phyloP scores from a whole-genome alignment of 1,284 basidiomycete species.

The Malassezia furfur region DNA sequence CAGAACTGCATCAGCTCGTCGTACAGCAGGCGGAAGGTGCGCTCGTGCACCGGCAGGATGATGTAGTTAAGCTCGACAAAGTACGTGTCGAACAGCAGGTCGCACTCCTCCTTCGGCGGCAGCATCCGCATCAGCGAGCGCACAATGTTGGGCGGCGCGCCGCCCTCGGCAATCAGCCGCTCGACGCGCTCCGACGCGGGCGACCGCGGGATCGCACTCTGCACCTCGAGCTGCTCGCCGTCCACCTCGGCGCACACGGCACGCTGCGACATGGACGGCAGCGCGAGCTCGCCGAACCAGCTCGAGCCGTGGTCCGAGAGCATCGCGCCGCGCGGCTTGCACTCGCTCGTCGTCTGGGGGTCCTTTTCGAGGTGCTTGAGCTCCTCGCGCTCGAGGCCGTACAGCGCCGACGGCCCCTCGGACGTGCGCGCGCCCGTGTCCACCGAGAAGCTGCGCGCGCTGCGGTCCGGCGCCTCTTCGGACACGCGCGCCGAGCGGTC shows the following conservation, averaged over 20 bases:
- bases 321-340: conserved; percentile 13
- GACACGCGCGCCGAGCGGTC: background rate
- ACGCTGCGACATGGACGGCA: conserved; percentile 38
- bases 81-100: conserved; percentile 37
- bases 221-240: conserved; percentile 40
- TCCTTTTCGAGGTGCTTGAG: conserved; percentile 17
- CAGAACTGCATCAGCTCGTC: conserved; percentile 60
- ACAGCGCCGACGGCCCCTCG: background rate
- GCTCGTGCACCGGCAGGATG: conserved; percentile 82
- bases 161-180: conserved; percentile 40
- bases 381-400: conserved; percentile 38
- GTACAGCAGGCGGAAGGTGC: conserved; percentile 71
- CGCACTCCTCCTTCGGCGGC: conserved; percentile 28
- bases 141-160: conserved; percentile 34
- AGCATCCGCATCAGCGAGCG: conserved; percentile 33
- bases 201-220: conserved; percentile 35
- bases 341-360: background rate
- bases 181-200: conserved; percentile 38
- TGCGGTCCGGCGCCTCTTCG: background rate
- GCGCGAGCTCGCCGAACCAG: conserved; percentile 40
- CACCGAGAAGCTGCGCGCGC: too few species aligned
- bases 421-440: background rate
- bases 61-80: conserved; percentile 68
- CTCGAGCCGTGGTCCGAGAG: conserved; percentile 37
- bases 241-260: conserved; percentile 35